A percentile compares a stretch with the other conserved stretches of the same genome.
phyloP scores from a whole-genome alignment of 1,284 basidiomycete genomes.

The Xerocomus amazonicus region DNA sequence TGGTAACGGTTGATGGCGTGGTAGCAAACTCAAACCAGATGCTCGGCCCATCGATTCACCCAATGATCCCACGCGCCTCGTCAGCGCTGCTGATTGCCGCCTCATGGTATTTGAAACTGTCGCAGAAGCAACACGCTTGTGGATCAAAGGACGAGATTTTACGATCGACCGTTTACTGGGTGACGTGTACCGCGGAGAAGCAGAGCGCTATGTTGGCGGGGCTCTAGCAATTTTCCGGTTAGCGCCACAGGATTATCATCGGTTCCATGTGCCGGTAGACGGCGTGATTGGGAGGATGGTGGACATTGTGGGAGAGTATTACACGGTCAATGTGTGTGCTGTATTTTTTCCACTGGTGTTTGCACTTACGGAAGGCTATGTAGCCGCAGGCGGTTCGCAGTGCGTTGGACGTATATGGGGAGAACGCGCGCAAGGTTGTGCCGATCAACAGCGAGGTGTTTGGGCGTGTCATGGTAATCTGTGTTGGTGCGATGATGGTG shows the following conservation, averaged over 20 bases:
- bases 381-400: slow-evolving; percentile 82
- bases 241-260: slow-evolving; percentile 96
- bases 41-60: slow-evolving; percentile 78
- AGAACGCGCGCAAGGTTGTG: slow-evolving; percentile 88
- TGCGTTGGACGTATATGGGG: slow-evolving; percentile 89
- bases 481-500: slow-evolving; percentile 93
- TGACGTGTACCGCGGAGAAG: slow-evolving; percentile 66
- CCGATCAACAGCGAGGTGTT: slow-evolving; percentile 85
- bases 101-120: slow-evolving; percentile 92
- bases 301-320: slow-evolving; percentile 83
- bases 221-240: slow-evolving; percentile 83
- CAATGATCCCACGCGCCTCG: slow-evolving; percentile 72
- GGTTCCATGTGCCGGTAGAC: slow-evolving; percentile 92
- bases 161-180: slow-evolving; percentile 79
- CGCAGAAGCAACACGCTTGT: slow-evolving; percentile 79
- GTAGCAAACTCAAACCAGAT: slow-evolving; percentile 79
- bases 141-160: slow-evolving; percentile 98
- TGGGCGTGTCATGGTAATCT: slow-evolving; percentile 86
- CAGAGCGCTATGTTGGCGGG: slow-evolving; percentile 72
- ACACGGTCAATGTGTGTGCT: slow-evolving; percentile 79
- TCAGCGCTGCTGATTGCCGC: slow-evolving; percentile 90
- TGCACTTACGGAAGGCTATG: neutral
- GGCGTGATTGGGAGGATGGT: slow-evolving; percentile 80
- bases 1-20: slow-evolving; percentile 34
- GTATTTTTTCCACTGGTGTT: slow-evolving; percentile 10